Evolutionary conservation across 495 filamentous ascomycete species (phyloP).

Genomic region (Xylaria venustula): DNA sequence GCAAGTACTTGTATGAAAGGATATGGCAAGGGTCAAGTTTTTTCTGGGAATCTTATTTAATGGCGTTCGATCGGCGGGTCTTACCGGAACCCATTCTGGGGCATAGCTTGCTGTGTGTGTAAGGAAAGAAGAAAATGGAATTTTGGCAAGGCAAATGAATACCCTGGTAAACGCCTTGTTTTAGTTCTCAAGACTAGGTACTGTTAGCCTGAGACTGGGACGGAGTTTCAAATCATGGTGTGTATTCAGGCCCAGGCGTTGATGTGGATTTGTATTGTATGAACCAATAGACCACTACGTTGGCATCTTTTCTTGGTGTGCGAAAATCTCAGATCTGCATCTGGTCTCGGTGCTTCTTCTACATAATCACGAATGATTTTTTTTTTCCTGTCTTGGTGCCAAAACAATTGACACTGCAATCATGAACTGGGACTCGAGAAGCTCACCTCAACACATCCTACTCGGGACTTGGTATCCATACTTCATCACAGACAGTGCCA

Average conservation of each 20-base stretch:
- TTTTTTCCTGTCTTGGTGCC: too few species aligned
- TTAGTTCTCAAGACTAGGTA: not conserved
- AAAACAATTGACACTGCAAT: too few species aligned
- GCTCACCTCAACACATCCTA: too few species aligned
- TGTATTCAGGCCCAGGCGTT: conserved; percentile 1
- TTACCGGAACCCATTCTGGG: not conserved
- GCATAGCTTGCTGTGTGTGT: conserved; percentile 21
- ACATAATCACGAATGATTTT: not conserved
- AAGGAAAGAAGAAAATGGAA: conserved; percentile 20
- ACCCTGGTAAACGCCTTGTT: conserved; percentile 21
- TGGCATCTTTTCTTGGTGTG: conserved; percentile 1
- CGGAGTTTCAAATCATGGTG: not conserved
- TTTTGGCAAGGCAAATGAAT: conserved; percentile 26
- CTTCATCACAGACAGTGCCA: too few species aligned
- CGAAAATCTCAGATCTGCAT: not conserved
- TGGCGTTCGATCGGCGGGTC: conserved; percentile 14
- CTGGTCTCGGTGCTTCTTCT: not conserved
- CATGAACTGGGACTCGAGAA: too few species aligned
- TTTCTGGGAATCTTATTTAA: not conserved
- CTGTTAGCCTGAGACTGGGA: not conserved
- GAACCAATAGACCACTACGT: conserved; percentile 13
- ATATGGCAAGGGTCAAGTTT: not conserved
- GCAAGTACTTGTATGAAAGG: not conserved
- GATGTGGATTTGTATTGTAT: conserved; percentile 4
- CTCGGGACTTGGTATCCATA: too few species aligned